Evolutionary conservation across 352 stramenopile species (phyloP).

Genomic region (Phytophthora uliginosa): DNA sequence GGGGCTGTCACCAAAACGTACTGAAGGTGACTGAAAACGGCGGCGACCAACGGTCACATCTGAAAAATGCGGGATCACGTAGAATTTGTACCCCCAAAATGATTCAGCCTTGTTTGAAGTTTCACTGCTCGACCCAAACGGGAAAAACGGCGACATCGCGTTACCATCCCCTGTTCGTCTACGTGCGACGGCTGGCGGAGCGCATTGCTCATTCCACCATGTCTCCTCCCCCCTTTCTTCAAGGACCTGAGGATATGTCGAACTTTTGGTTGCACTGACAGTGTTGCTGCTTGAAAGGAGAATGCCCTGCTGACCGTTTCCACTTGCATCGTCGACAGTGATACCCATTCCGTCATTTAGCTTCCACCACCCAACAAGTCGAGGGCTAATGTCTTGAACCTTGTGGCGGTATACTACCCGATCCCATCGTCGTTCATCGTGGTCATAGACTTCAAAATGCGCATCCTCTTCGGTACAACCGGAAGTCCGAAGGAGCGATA

Average conservation of each 20-base stretch:
- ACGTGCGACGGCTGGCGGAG: conserved; percentile 37
- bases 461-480: conserved; percentile 36
- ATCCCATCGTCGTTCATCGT: conserved; percentile 58
- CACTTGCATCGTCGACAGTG: conserved; percentile 52
- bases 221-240: conserved; percentile 8
- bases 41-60: conserved; percentile 56
- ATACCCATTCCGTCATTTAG: conserved; percentile 61
- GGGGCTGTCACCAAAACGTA: conserved; percentile 32
- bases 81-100: conserved; percentile 80
- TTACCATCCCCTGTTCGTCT: conserved; percentile 37
- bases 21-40: conserved; percentile 50
- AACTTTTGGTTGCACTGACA: conserved; percentile 2
- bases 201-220: conserved; percentile 36
- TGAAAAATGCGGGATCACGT: conserved; percentile 79
- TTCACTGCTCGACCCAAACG: conserved; percentile 29
- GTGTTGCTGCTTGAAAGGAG: conserved; percentile 4
- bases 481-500: conserved; percentile 49
- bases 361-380: conserved; percentile 67
- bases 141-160: conserved; percentile 25
- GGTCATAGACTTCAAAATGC: conserved; percentile 75
- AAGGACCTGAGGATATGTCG: conserved; percentile 3
- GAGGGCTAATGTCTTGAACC: conserved; percentile 64
- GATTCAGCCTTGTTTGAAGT: conserved; percentile 8
- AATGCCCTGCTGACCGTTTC: conserved; percentile 35
- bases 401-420: conserved; percentile 69